Evolutionary conservation across 495 filamentous ascomycete genomes (phyloP).

Genomic region (Ramalina intermedia): DNA sequence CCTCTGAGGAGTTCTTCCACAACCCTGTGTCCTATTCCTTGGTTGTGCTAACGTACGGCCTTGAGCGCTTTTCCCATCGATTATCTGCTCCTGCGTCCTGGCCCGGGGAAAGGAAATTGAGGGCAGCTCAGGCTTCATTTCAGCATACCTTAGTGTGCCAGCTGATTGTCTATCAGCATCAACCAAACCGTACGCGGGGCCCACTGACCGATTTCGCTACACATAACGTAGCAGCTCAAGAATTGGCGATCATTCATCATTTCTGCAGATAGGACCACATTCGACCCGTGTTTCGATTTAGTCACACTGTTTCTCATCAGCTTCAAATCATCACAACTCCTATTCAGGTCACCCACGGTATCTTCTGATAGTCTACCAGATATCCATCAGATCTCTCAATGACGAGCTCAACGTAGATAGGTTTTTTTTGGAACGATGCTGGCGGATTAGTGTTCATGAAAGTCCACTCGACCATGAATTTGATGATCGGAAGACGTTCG

Average conservation of each 20-base stretch:
- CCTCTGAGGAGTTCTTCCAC: constrained; percentile 1
- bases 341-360: constrained; percentile 31
- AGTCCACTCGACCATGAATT: constrained; percentile 52
- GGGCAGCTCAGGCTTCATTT: constrained; percentile 48
- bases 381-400: constrained; percentile 62
- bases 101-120: constrained; percentile 33
- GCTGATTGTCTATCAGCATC: constrained; percentile 29
- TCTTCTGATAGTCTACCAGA: constrained; percentile 65
- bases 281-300: constrained; percentile 39
- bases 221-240: constrained; percentile 63
- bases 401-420: constrained; percentile 58
- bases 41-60: constrained; percentile 3
- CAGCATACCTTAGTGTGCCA: constrained; percentile 53
- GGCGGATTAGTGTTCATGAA: constrained; percentile 57
- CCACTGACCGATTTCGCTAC: constrained; percentile 66
- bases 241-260: constrained; percentile 28
- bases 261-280: constrained; percentile 2
- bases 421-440: constrained; percentile 42
- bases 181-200: not conserved
- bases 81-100: not conserved
- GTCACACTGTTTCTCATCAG: constrained; percentile 36
- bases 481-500: constrained; percentile 35
- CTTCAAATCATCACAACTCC: not conserved
- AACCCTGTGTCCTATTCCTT: constrained; percentile 1
- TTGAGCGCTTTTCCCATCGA: not conserved